A percentile compares a stretch with the other conserved stretches of the same genome.
Conservation (phyloP, 1,139 yeast species). For the Meyerozyma carpophila region DNA sequence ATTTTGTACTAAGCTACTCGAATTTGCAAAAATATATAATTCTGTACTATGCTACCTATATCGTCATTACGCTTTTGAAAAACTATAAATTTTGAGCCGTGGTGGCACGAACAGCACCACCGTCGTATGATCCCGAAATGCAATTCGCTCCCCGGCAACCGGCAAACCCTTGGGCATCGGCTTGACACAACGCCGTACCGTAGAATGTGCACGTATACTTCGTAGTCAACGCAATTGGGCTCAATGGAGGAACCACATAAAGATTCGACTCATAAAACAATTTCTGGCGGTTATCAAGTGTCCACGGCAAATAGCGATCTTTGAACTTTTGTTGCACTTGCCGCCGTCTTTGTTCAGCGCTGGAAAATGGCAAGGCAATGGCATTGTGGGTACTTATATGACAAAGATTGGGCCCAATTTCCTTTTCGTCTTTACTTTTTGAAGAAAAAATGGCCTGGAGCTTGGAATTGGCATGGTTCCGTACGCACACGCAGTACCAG, state of each 20-base stretch:
- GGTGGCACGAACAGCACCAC: no score
- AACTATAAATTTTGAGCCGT: no score
- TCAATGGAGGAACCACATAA: neutral
- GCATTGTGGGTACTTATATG: constrained; percentile 1
- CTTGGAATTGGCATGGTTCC: neutral
- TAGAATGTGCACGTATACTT: neutral
- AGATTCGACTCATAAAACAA: neutral
- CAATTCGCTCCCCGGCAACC: neutral
- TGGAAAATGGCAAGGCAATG: neutral
- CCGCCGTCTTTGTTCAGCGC: neutral
- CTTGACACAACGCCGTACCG: neutral
- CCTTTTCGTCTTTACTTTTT: neutral
- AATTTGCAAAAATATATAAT: no score
- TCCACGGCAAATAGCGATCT: neutral
- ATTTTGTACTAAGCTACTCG: no score
- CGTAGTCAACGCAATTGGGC: neutral
- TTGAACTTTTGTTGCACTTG: neutral
- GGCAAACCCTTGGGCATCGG: neutral
- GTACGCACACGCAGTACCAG: constrained; percentile 17
- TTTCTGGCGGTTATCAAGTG: neutral
- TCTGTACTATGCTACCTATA: no score
- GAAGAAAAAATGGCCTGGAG: neutral
- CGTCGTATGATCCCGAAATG: neutral
- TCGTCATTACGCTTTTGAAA: no score
- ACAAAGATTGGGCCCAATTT: neutral